Conservation (phyloP, 805 yeast genomes). For the Hanseniaspora taiwanica region DNA sequence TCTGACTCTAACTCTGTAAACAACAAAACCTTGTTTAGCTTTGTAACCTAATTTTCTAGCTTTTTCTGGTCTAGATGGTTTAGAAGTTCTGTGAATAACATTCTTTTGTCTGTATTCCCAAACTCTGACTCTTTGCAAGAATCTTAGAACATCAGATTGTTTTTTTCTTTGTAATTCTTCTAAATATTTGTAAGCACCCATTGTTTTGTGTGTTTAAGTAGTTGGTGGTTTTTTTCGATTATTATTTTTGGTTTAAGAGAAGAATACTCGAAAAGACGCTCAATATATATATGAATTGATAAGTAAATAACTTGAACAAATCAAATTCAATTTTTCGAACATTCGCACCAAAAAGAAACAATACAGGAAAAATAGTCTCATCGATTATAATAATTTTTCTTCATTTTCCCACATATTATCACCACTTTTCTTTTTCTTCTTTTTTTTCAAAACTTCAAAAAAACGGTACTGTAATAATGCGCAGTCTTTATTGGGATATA, state of each 20-base stretch:
- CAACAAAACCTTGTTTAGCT: conserved; percentile 99
- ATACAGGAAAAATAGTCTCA: no score
- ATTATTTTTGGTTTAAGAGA: no score
- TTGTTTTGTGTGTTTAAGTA: conserved; percentile 23
- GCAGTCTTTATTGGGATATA: no score
- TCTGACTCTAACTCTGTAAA: conserved; percentile 98
- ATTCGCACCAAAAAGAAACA: no score
- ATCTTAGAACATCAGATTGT: conserved; percentile 98
- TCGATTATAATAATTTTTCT: no score
- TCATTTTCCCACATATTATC: no score
- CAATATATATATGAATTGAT: background rate
- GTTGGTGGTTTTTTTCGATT: conserved; percentile 4
- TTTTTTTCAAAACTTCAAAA: no score
- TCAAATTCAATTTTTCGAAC: no score
- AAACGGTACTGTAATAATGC: no score
- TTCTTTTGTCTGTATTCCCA: conserved; percentile 99
- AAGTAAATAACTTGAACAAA: background rate
- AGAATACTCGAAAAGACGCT: no score
- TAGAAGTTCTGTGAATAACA: conserved; percentile 96
- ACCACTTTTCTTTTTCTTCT: no score
- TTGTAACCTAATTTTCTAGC: conserved; percentile 99
- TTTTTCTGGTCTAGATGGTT: conserved; percentile 99
- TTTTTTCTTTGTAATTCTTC: conserved; percentile 99
- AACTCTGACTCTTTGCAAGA: conserved; percentile 98
- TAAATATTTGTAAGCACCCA: conserved; percentile 99